phyloP scores from a whole-genome alignment of 768 basidiomycete species.

The Amylocystis lapponica region DNA sequence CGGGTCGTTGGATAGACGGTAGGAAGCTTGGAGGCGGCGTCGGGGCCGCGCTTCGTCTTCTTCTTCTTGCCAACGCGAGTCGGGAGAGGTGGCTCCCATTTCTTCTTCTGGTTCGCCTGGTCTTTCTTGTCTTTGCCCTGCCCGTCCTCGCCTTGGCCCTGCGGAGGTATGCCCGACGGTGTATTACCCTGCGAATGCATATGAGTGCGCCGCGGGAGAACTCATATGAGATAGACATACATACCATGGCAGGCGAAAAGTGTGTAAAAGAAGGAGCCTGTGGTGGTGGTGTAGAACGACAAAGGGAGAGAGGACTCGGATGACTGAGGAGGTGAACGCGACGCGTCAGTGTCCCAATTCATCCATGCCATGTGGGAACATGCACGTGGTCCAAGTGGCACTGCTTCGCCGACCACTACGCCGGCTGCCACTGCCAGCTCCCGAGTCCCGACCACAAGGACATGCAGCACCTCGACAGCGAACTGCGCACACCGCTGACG shows the following conservation, averaged over 20 bases:
- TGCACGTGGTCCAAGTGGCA: constrained; percentile 10
- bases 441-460: not conserved
- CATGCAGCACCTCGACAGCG: constrained; percentile 19
- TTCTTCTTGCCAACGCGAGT: constrained; percentile 98
- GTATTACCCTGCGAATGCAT: constrained; percentile 55
- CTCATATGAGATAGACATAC: not conserved
- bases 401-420: not conserved
- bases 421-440: not conserved
- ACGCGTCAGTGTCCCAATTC: constrained; percentile 26
- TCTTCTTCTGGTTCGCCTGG: constrained; percentile 65
- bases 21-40: constrained; percentile 85
- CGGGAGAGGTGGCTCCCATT: constrained; percentile 97
- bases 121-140: constrained; percentile 33
- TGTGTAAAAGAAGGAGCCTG: constrained; percentile 1
- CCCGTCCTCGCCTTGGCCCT: constrained; percentile 27
- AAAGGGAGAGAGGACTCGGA: not conserved
- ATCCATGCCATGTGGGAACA: constrained; percentile 8
- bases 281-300: too few species aligned
- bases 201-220: not conserved
- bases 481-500: constrained; percentile 29
- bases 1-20: constrained; percentile 91
- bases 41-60: constrained; percentile 68
- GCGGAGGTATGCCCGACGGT: constrained; percentile 53
- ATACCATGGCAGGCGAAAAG: constrained; percentile 12
- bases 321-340: constrained; percentile 18